Evolutionary conservation across 371 early-diverging fungal species (phyloP), one percentile per base, ranked within the genome.

Genomic region (Circinella minor): DNA sequence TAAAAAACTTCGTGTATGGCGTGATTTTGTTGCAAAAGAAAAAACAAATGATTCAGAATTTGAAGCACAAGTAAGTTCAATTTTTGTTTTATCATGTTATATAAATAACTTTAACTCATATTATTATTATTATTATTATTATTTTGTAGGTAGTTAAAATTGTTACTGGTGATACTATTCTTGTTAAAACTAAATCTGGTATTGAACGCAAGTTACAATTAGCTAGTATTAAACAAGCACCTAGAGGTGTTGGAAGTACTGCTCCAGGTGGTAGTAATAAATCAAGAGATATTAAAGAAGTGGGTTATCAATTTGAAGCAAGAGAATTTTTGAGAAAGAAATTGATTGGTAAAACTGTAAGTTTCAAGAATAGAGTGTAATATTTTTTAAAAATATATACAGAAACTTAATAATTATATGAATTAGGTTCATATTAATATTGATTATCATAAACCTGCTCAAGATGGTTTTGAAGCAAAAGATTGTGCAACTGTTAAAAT

Each of bases 371-470:
- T 36, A 4, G 37, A 39, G 38, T 46, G 34, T 65, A 4, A 43
- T 51, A n/a, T n/a, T 4, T 14, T 27, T 13, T 27, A 64, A 13
- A 54, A 39, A 51, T 5, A n/a, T 14, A 51, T 17, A 51, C 14
- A 13, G n/a, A n/a, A 51, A 14, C 17, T 51, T 51, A 3, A 51
- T 49, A 1, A 13, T 51, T n/a, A 5, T 1, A 51, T 51, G 51
- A 1, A 3, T 46, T 71, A 81, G 73, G 93, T 92, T 17, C 92
- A 89, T 54, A 91, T 96, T 39, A 84, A 80, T 4, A 84, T 96
- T 62, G 98, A 97, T 74, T 98, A 94, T 77, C 84, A 91, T 74
- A 95, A 96, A 74, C 93, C 94, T 11, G 93, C 97, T 9, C 86
- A 89, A 37, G 96, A 96, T 61, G 93, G 91, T 37, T 95, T 90